Evolutionary conservation across 805 yeast genomes (phyloP).

Genomic region (Lachancea quebecensis): DNA sequence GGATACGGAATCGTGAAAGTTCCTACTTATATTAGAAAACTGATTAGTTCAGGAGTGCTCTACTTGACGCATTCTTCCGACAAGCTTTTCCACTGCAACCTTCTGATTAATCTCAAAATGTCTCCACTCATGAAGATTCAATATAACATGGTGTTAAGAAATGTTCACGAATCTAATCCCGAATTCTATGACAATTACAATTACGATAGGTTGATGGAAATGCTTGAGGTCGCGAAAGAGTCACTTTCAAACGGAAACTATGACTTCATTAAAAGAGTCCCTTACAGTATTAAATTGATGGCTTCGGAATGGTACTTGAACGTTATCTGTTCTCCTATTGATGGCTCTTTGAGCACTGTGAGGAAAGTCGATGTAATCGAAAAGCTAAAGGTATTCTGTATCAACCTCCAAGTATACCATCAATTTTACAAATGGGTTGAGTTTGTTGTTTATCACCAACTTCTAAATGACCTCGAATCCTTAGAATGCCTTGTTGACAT

Average conservation of each 20-base stretch:
- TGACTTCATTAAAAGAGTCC: constrained; percentile 20
- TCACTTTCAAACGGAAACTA: constrained; percentile 17
- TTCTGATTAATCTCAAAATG: constrained; percentile 54
- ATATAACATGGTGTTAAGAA: constrained; percentile 47
- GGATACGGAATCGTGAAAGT: constrained; percentile 41
- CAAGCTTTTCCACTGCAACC: constrained; percentile 44
- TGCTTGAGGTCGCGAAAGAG: constrained; percentile 30
- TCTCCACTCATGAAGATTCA: constrained; percentile 43
- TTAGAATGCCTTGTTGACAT: constrained; percentile 27
- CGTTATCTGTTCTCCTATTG: constrained; percentile 34
- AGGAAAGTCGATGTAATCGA: constrained; percentile 15
- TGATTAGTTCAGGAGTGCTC: constrained; percentile 82
- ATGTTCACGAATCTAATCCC: constrained; percentile 39
- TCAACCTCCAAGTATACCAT: constrained; percentile 23
- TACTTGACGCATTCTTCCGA: constrained; percentile 51
- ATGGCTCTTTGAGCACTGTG: constrained; percentile 15
- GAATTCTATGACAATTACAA: constrained; percentile 28
- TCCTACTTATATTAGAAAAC: constrained; percentile 60
- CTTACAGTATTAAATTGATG: constrained; percentile 40
- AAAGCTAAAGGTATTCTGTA: constrained; percentile 21
- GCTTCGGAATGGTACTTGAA: constrained; percentile 44
- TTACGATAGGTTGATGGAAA: constrained; percentile 26
- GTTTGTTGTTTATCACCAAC: constrained; percentile 28
- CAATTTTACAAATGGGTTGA: constrained; percentile 32
- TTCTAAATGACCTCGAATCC: constrained; percentile 23